Evolutionary conservation across 2,329 filamentous ascomycete species (phyloP).

Genomic region (Scopulariopsis brevicaulis): DNA sequence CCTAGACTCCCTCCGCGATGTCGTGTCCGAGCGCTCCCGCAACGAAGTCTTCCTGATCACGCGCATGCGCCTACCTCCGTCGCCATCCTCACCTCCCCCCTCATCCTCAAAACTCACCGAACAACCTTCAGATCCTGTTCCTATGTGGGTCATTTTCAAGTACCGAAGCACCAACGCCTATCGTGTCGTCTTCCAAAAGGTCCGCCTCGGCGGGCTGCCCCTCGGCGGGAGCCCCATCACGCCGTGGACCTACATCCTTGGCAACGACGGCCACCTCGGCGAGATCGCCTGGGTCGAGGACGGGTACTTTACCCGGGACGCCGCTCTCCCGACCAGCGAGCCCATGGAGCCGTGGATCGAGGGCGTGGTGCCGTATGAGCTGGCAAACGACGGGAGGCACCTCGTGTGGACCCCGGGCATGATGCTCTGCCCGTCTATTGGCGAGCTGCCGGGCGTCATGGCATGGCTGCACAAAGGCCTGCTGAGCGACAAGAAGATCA

Average conservation of each 20-base stretch:
- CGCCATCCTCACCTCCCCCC: neutral
- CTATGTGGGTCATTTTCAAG: constrained; percentile 1
- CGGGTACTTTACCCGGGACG: constrained; percentile 1
- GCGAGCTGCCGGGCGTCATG: constrained; percentile 1
- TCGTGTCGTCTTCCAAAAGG: constrained; percentile 1
- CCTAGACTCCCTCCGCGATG: constrained; percentile 1
- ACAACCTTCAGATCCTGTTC: neutral
- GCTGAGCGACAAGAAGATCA: constrained; percentile 1
- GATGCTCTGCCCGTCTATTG: constrained; percentile 1
- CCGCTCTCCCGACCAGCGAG: neutral
- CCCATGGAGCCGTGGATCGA: constrained; percentile 1
- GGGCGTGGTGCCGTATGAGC: neutral
- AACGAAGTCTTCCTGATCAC: constrained; percentile 2
- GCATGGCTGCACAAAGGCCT: constrained; percentile 2
- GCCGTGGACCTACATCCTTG: constrained; percentile 4
- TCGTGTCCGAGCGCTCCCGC: neutral
- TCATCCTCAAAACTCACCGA: neutral
- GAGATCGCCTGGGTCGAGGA: constrained; percentile 3
- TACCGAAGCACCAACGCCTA: constrained; percentile 1
- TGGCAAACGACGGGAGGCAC: constrained; percentile 2
- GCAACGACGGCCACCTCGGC: constrained; percentile 2
- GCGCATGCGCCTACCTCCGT: neutral
- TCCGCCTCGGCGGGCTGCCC: neutral
- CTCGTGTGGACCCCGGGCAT: constrained; percentile 4
- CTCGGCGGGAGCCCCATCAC: constrained; percentile 2